Conservation (phyloP, 192 early-diverging fungal genomes). For the Linnemannia zychae region DNA sequence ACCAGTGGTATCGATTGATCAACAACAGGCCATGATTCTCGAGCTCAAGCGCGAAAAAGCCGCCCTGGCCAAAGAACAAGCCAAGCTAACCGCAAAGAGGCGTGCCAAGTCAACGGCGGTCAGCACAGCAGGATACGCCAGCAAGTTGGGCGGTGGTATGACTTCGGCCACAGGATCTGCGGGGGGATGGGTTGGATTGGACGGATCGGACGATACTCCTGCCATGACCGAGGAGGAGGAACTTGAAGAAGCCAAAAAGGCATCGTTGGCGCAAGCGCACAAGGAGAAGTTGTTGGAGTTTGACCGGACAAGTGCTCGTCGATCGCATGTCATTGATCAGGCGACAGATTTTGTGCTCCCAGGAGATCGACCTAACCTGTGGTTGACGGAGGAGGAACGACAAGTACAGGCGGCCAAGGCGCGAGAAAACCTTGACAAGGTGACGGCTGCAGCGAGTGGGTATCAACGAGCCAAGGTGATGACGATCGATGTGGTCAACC, state of each 20-base stretch:
- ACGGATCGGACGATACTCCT: slow-evolving; percentile 22
- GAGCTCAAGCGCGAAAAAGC: slow-evolving; percentile 65
- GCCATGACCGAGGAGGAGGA: slow-evolving; percentile 61
- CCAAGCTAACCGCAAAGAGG: slow-evolving; percentile 25
- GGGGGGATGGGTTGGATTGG: slow-evolving; percentile 31
- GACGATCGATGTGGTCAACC: slow-evolving; percentile 63
- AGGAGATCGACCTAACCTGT: slow-evolving; percentile 64
- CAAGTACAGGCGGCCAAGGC: slow-evolving; percentile 57
- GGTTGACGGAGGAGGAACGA: slow-evolving; percentile 64
- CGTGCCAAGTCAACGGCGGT: slow-evolving; percentile 46
- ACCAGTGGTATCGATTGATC: slow-evolving; percentile 64
- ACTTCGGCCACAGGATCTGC: slow-evolving; percentile 34
- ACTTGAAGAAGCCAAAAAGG: slow-evolving; percentile 54
- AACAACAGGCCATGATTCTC: slow-evolving; percentile 63
- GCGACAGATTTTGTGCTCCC: slow-evolving; percentile 68
- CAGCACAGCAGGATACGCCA: slow-evolving; percentile 57
- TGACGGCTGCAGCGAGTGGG: slow-evolving; percentile 47
- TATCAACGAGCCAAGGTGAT: slow-evolving; percentile 61
- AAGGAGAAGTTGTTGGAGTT: slow-evolving; percentile 66
- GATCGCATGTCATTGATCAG: slow-evolving; percentile 63
- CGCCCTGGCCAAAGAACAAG: slow-evolving; percentile 50
- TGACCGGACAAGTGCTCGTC: slow-evolving; percentile 62
- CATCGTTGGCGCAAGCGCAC: slow-evolving; percentile 57
- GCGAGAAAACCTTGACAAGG: slow-evolving; percentile 59
- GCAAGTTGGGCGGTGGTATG: slow-evolving; percentile 60